Conservation (phyloP, 352 stramenopile genomes). For the Phytophthora citrophthora region DNA sequence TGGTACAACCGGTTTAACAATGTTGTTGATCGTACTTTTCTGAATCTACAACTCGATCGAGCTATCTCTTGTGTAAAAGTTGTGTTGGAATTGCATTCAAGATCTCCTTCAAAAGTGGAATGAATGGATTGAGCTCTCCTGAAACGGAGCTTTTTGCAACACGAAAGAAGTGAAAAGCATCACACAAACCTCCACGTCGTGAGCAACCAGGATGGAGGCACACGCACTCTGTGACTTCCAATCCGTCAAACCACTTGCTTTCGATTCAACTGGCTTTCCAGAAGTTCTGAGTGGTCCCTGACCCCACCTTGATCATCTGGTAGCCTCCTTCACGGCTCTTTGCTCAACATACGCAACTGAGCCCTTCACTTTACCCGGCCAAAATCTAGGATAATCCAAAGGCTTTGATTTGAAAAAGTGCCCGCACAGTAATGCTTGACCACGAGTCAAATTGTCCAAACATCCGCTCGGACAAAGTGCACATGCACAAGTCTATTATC, state of each 20-base stretch:
- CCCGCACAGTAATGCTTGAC: neutral
- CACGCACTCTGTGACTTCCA: neutral
- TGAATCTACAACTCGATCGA: too few species aligned
- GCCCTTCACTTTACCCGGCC: neutral
- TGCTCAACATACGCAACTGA: neutral
- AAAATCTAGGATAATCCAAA: too few species aligned
- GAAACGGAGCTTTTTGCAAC: neutral
- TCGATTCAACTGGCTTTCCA: constrained; percentile 3
- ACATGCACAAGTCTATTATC: neutral
- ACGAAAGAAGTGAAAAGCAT: constrained; percentile 1
- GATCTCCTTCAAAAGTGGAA: neutral
- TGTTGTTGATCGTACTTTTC: too few species aligned
- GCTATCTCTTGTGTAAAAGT: too few species aligned
- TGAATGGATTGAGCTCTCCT: too few species aligned
- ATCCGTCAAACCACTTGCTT: constrained; percentile 7
- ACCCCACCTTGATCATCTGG: constrained; percentile 6
- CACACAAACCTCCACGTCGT: neutral
- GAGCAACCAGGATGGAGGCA: neutral
- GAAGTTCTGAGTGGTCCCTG: neutral
- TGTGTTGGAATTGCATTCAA: too few species aligned
- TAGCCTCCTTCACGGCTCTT: constrained; percentile 3
- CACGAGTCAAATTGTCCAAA: too few species aligned
- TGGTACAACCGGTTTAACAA: too few species aligned
- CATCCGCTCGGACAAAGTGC: too few species aligned
- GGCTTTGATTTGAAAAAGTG: neutral